Evolutionary conservation across 1,284 basidiomycete species (phyloP).

Genomic region (Puccinia brachypodii): DNA sequence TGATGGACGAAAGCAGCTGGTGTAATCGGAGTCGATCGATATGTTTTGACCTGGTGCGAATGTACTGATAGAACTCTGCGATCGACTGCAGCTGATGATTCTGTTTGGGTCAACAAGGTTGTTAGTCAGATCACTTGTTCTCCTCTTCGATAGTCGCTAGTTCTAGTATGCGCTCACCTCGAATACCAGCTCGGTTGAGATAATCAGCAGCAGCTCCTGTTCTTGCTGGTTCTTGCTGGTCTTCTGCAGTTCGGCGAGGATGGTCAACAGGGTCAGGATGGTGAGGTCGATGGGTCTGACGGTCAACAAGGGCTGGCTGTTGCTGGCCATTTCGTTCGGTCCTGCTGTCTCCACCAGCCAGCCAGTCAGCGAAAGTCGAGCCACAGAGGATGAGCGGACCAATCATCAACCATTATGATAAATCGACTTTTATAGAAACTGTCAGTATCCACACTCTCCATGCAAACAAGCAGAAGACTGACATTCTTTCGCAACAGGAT

Average conservation of each 20-base stretch:
- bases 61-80: conserved; percentile 2
- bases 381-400: conserved; percentile 26
- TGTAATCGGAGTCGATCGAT: conserved; percentile 21
- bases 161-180: background rate
- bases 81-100: conserved; percentile 13
- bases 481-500: conserved; percentile 57
- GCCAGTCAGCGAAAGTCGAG: background rate
- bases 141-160: background rate
- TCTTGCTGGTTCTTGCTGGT: background rate
- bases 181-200: background rate
- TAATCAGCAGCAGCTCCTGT: background rate
- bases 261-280: conserved; percentile 9
- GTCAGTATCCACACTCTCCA: background rate
- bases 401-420: conserved; percentile 31
- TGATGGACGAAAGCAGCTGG: conserved; percentile 27
- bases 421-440: conserved; percentile 38
- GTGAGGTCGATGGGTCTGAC: conserved; percentile 4
- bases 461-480: background rate
- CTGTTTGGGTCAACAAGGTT: background rate
- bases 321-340: background rate
- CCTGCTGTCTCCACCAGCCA: background rate
- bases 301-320: conserved; percentile 8
- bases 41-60: background rate
- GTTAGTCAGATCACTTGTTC: background rate
- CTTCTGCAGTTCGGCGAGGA: conserved; percentile 1